Base-by-base conservation (phyloP, 257 asterid genomes). In the Ocimum tenuiflorum region DNA sequence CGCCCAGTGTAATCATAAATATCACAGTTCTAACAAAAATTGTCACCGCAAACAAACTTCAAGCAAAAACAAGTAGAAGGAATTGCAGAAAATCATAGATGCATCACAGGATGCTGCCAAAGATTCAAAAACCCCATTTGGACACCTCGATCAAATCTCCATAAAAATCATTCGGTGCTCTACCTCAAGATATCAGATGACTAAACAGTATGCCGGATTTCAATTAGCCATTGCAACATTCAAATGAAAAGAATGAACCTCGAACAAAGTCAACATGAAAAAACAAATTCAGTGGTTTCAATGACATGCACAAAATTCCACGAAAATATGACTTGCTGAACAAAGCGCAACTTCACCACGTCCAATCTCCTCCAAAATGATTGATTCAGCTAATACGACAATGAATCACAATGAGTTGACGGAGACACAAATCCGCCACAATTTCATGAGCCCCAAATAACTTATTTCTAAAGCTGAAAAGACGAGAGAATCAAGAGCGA, bases 251-350 rank as follows among this genome's bases (percentile, higher is more conserved):
- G 20, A 57, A 68, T n/a, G 63, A 59, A 63, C 48, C 42, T 35
- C 9, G 46, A 10, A 60, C 56, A 65, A 66, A 71, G 74, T 76
- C 77, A 76, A 71, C 59, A 11, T 18, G 63, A 42, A 39, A 38
- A 27, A 45, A 14, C 13, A 19, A 15, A 62, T 8, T 7, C 1
- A 8, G 41, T 4, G 14, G 41, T 41, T 53, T 19, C 68, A 69
- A 65, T 31, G 52, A 22, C 58, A 29, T 39, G 17, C 27, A 38
- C 14, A 59, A 52, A 66, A 52, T 61, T 14, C 15, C 65, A n/a
- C 8, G 46, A 13, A 55, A 9, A 48, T 3, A 67, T 42, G 48
- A 68, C 47, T 2, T 39, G 31, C 67, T 8, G 22, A 22, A 39
- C 51, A 2, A 6, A 56, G 36, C 51, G 20, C 73, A 23, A 23